Conservation (phyloP, 768 basidiomycete species). For the Hydnum rufescens region DNA sequence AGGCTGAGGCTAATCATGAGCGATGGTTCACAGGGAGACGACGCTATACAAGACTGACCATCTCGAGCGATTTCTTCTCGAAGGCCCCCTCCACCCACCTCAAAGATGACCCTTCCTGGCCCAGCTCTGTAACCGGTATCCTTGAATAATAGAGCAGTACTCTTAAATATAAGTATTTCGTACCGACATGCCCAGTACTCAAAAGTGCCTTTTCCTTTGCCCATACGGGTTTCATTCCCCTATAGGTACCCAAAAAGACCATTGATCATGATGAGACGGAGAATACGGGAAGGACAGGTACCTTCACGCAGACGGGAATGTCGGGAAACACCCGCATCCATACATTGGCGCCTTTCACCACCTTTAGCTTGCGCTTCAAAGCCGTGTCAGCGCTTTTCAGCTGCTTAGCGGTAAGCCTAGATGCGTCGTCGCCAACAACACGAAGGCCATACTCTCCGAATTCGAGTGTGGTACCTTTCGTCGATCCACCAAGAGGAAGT, state of each 20-base stretch:
- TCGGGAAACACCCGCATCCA: slow-evolving; percentile 88
- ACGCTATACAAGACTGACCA: slow-evolving; percentile 28
- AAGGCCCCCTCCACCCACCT: slow-evolving; percentile 63
- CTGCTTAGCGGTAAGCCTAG: slow-evolving; percentile 74
- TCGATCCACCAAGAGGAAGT: slow-evolving; percentile 75
- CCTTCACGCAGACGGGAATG: slow-evolving; percentile 94
- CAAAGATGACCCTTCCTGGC: slow-evolving; percentile 78
- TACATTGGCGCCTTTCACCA: slow-evolving; percentile 72
- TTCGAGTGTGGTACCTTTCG: slow-evolving; percentile 79
- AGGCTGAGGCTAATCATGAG: slow-evolving; percentile 28
- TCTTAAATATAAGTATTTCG: slow-evolving; percentile 12
- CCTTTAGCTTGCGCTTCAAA: slow-evolving; percentile 74
- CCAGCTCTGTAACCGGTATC: slow-evolving; percentile 44
- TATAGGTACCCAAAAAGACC: slow-evolving; percentile 19
- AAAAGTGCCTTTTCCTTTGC: slow-evolving; percentile 95
- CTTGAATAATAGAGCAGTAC: slow-evolving; percentile 1
- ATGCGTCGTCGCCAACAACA: slow-evolving; percentile 55
- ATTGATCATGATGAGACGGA: background rate
- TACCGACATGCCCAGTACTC: slow-evolving; percentile 94
- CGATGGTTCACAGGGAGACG: slow-evolving; percentile 1
- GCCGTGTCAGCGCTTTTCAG: slow-evolving; percentile 72
- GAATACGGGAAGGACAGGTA: slow-evolving; percentile 16
- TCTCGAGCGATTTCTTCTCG: slow-evolving; percentile 86
- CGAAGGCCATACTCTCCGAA: slow-evolving; percentile 86
- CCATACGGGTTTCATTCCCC: slow-evolving; percentile 99